phyloP scores from a whole-genome alignment of 2,329 filamentous ascomycete genomes.

The Pestalotiopsis sp. region DNA sequence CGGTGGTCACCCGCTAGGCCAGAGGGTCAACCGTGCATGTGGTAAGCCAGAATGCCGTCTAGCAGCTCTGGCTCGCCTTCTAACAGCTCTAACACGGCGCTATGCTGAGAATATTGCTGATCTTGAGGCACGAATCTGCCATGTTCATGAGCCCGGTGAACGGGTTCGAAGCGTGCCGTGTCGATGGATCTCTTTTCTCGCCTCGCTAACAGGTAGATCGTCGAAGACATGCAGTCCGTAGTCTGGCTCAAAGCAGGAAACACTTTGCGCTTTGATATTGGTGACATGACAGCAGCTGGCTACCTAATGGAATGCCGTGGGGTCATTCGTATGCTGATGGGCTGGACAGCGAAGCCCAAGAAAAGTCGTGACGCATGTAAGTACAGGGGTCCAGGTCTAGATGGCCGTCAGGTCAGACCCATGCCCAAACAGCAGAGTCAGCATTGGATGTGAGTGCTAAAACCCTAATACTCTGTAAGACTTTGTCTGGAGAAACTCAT shows the following conservation, averaged over 20 bases:
- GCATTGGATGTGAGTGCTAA: neutral
- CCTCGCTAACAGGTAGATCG: neutral
- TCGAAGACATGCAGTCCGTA: neutral
- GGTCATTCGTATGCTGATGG: neutral
- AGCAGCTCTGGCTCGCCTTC: no score
- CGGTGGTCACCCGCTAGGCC: neutral
- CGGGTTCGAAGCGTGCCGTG: neutral
- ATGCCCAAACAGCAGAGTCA: neutral
- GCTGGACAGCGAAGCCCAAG: neutral
- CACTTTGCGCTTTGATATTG: neutral
- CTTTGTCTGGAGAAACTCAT: neutral
- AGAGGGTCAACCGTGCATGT: neutral
- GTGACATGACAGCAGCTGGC: neutral
- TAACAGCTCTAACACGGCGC: neutral
- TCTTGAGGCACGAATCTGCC: neutral
- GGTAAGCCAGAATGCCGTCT: neutral
- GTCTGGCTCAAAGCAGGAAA: neutral
- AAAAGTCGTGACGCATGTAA: slow-evolving; percentile 5
- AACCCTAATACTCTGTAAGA: neutral
- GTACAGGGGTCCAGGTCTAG: neutral
- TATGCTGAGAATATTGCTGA: neutral
- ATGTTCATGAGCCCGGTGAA: neutral
- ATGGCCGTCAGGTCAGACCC: neutral
- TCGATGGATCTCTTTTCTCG: neutral
- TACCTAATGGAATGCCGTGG: neutral